Base-by-base conservation (phyloP, 2,329 filamentous ascomycete genomes). In the Madurella mycetomatis region DNA sequence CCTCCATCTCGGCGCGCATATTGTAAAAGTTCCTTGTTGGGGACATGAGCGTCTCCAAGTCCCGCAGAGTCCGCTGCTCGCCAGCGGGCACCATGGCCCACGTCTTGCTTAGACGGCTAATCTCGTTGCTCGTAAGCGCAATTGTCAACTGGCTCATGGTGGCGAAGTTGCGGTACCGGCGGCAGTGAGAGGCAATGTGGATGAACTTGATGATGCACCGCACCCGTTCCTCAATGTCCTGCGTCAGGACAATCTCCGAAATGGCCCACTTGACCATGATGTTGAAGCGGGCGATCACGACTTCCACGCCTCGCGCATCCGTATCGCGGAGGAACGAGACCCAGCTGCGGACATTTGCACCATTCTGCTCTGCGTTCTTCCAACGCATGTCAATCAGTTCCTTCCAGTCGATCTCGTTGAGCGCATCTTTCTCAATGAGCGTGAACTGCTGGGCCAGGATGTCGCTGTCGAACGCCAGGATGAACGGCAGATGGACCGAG, bases 321-420 rank as follows among this genome's bases (percentile, higher is more conserved):
- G 85, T 80, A 47, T 85, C 84, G 49, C 85, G 83, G 41, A 92
- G 75, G 66, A 91, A 92, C 42, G 90, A 85, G 11, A 92, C 88
- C 89, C 89, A 94, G 18, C 90, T 89, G 50, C 84, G 81, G 37
- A 84, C 81, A 56, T 85, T 76, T 47, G 56, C 54, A 13, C 63
- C 60, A 19, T 79, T 83, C 46, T 80, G 81, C 15, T 81, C 78
- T 16, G 79, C 75, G 62, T 90, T 83, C 66, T 88, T 90, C 88
- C 89, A 92, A 48, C 83, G 83, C 78, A 94, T 86, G 51, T 91
- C 87, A 51, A 92, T 88, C 12, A 94, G 76, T 62, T 94, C 89
- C 67, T 88, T 90, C 89, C 89, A 94, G 70, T 92, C 88, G 58
- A 94, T 88, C 68, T 92, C 89, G 62, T 90, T 88, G 18, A 94